A percentile compares a stretch with the other conserved stretches of the same genome.
phyloP scores from a whole-genome alignment of 495 filamentous ascomycete species.

The Glarea lozoyensis region DNA sequence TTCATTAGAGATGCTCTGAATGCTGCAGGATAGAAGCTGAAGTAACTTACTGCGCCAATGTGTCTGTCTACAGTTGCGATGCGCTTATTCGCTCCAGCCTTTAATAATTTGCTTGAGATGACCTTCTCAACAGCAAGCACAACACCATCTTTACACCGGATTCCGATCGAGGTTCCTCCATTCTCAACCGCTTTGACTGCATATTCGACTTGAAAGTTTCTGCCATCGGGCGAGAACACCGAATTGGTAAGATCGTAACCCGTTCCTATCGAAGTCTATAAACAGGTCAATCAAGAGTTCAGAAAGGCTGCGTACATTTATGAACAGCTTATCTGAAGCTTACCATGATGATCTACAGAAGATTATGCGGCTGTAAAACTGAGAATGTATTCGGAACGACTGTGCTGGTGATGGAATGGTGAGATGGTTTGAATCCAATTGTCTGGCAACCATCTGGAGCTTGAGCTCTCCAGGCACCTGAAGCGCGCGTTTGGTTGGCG shows the following conservation, averaged over 20 bases:
- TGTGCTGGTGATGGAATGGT: too few relatives aligned
- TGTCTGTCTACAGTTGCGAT: slow-evolving; percentile 93
- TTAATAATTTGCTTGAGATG: slow-evolving; percentile 87
- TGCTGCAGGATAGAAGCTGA: slow-evolving; percentile 5
- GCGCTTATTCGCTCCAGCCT: slow-evolving; percentile 87
- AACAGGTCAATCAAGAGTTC: too few relatives aligned
- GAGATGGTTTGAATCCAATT: too few relatives aligned
- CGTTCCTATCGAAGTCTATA: slow-evolving; percentile 95
- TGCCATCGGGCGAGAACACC: slow-evolving; percentile 96
- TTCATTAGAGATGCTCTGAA: slow-evolving; percentile 3
- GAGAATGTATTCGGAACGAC: too few relatives aligned
- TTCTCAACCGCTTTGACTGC: slow-evolving; percentile 98
- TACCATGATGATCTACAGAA: slow-evolving; percentile 18
- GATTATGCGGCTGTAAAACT: too few relatives aligned
- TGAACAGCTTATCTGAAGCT: slow-evolving; percentile 20
- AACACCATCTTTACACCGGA: slow-evolving; percentile 94
- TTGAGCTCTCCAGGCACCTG: too few relatives aligned
- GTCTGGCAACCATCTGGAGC: too few relatives aligned
- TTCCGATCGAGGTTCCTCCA: slow-evolving; percentile 91
- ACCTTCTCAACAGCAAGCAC: slow-evolving; percentile 96
- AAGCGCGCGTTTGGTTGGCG: too few relatives aligned
- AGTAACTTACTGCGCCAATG: slow-evolving; percentile 73
- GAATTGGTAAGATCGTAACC: slow-evolving; percentile 99
- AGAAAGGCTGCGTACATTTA: too few relatives aligned
- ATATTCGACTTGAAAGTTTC: slow-evolving; percentile 99